Percentiles rank a stretch among this genome's conserved stretches.
These are phyloP conservation scores for Ettlia oleoabundans DNA, from an alignment of 139 green algal genomes.

Conservation along the genomic window DNA sequence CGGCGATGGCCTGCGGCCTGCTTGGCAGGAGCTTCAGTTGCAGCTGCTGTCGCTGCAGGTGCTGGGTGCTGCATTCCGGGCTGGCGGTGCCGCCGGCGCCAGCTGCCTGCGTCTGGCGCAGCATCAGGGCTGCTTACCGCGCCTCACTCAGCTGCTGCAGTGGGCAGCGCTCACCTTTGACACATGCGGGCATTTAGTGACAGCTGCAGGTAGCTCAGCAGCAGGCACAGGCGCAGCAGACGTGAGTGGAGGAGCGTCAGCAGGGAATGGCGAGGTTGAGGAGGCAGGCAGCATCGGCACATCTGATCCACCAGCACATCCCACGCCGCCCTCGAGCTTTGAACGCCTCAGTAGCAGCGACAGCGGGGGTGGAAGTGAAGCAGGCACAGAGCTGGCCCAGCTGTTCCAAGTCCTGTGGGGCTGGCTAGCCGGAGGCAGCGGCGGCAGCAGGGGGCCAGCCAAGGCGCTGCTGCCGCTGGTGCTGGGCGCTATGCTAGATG, in stretches of 20 bases:
- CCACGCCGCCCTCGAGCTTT: too few species aligned
- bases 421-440: conserved; percentile 28
- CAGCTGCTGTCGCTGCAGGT: conserved; percentile 48
- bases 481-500: conserved; percentile 3
- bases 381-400: conserved; percentile 27
- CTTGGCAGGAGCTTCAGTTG: conserved; percentile 35
- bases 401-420: conserved; percentile 44
- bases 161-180: conserved; percentile 47
- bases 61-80: background rate
- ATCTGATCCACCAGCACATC: too few species aligned
- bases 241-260: too few species aligned
- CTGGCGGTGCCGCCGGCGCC: background rate
- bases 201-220: background rate
- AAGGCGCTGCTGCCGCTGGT: conserved; percentile 12
- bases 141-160: conserved; percentile 52
- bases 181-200: too few species aligned
- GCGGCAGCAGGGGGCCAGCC: background rate
- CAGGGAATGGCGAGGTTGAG: too few species aligned
- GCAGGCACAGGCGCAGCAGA: too few species aligned
- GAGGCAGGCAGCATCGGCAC: background rate
- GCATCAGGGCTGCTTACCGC: conserved; percentile 19
- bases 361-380: too few species aligned
- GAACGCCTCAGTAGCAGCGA: too few species aligned
- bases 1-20: background rate
- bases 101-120: conserved; percentile 5